Conservation (phyloP, 2,329 filamentous ascomycete genomes). For the Fusarium haematococcum region DNA sequence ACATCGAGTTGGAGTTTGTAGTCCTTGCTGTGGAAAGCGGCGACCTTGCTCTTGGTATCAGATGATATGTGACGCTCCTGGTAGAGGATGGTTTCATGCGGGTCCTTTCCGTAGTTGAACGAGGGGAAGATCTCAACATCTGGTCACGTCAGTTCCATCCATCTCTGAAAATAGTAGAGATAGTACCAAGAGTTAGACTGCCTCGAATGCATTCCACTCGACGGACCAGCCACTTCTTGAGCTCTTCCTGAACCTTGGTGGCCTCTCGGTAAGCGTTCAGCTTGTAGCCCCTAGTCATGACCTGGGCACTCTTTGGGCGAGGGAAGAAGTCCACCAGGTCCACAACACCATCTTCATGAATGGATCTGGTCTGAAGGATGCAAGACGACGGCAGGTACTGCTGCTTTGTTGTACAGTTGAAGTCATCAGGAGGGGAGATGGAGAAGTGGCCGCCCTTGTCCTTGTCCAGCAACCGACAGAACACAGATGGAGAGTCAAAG, state of each 20-base stretch:
- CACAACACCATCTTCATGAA: conserved; percentile 79
- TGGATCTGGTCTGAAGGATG: conserved; percentile 81
- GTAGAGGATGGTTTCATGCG: conserved; percentile 70
- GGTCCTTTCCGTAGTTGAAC: conserved; percentile 75
- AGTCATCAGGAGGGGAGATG: conserved; percentile 66
- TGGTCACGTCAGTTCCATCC: conserved; percentile 37
- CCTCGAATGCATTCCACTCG: conserved; percentile 80
- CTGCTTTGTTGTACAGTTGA: conserved; percentile 77
- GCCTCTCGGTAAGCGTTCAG: conserved; percentile 67
- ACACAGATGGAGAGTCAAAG: conserved; percentile 82
- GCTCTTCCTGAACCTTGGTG: conserved; percentile 66
- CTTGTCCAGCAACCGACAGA: conserved; percentile 80
- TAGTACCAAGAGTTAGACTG: conserved; percentile 67
- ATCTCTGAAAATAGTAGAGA: not conserved
- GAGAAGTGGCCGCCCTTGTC: conserved; percentile 80
- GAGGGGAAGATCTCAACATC: conserved; percentile 79
- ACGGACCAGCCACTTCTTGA: conserved; percentile 78
- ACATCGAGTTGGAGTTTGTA: conserved; percentile 75
- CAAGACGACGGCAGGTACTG: conserved; percentile 81
- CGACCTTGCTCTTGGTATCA: conserved; percentile 65
- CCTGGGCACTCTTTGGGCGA: conserved; percentile 69
- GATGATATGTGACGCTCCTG: conserved; percentile 56
- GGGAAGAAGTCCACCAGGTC: conserved; percentile 83
- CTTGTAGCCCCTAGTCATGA: conserved; percentile 60
- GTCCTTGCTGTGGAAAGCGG: conserved; percentile 70